Evolutionary conservation across 495 filamentous ascomycete genomes (phyloP).

Genomic region (Neurospora terricola): DNA sequence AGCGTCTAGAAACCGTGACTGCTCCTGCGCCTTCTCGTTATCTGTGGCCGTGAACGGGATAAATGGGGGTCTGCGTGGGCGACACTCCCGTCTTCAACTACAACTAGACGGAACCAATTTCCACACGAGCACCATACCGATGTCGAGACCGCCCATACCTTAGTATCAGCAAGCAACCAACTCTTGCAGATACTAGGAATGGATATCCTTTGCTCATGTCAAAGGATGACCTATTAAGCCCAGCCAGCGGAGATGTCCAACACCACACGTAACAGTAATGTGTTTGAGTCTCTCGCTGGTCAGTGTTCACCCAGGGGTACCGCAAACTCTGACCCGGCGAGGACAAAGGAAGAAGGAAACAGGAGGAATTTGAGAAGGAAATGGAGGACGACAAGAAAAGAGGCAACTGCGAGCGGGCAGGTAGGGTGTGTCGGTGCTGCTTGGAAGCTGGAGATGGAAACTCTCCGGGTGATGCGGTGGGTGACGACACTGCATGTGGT

Average conservation of each 20-base stretch:
- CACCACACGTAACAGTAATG: background rate
- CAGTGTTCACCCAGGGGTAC: background rate
- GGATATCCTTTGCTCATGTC: too few relatives aligned
- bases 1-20: background rate
- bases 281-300: background rate
- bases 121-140: too few relatives aligned
- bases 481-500: background rate
- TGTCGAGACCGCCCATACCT: too few relatives aligned
- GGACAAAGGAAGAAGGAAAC: background rate
- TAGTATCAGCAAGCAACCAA: too few relatives aligned
- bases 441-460: background rate
- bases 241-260: background rate
- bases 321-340: background rate
- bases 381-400: background rate
- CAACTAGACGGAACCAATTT: too few relatives aligned
- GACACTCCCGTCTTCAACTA: too few relatives aligned
- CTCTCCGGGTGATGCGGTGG: background rate
- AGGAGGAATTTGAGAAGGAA: background rate
- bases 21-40: too few relatives aligned
- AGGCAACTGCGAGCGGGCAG: background rate
- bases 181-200: too few relatives aligned
- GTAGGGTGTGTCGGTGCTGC: too few relatives aligned
- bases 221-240: background rate
- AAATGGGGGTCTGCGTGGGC: too few relatives aligned
- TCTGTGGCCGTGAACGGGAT: too few relatives aligned